phyloP scores from a whole-genome alignment of 2,329 filamentous ascomycete species.

The Diaporthe vaccinii region DNA sequence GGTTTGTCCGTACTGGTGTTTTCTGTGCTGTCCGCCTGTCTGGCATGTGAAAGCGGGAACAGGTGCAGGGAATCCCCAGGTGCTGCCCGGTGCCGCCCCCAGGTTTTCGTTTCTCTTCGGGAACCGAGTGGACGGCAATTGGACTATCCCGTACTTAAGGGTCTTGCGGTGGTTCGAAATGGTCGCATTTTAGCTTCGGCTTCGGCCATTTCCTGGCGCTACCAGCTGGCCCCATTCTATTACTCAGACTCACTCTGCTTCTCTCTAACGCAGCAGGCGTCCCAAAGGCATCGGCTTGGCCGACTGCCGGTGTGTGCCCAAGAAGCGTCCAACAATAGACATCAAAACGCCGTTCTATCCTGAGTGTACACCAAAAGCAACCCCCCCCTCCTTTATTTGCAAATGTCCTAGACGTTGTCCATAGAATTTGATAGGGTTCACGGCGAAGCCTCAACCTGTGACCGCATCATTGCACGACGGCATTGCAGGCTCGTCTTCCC shows the following conservation, averaged over 20 bases:
- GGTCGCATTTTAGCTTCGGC: neutral
- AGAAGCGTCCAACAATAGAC: neutral
- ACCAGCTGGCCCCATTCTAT: constrained; percentile 7
- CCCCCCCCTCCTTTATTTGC: neutral
- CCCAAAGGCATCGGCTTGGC: neutral
- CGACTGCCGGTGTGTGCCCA: constrained; percentile 5
- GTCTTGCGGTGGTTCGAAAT: constrained; percentile 4
- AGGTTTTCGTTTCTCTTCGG: constrained; percentile 6
- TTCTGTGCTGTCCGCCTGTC: neutral
- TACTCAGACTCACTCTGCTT: neutral
- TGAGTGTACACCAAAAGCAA: neutral
- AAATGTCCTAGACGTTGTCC: neutral
- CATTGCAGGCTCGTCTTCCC: neutral
- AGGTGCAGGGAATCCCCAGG: constrained; percentile 8
- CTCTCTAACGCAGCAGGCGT: neutral
- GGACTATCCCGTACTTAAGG: neutral
- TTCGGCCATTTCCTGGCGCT: constrained; percentile 26
- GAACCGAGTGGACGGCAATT: constrained; percentile 19
- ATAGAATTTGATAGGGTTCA: no score
- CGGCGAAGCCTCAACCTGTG: neutral
- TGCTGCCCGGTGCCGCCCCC: constrained; percentile 11
- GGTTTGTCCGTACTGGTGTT: constrained; percentile 3
- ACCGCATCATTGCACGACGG: neutral
- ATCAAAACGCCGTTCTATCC: constrained; percentile 14
- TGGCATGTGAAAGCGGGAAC: constrained; percentile 28